Evolutionary conservation across 2,329 filamentous ascomycete species (phyloP).

Genomic region (Stagonosporopsis chrysanthemi): DNA sequence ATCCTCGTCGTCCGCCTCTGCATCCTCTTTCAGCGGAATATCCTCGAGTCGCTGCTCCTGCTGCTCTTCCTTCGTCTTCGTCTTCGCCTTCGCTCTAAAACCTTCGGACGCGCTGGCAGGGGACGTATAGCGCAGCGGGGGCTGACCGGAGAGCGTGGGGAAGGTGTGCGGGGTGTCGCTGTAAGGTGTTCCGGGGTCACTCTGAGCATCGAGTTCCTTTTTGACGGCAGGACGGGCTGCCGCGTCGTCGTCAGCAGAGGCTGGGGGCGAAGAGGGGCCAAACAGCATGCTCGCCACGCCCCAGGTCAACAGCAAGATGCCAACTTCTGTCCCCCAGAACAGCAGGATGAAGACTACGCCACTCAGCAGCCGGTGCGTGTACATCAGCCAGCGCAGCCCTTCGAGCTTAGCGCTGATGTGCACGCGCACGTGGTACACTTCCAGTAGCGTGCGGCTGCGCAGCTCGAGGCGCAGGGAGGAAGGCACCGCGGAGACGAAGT

Average conservation of each 20-base stretch:
- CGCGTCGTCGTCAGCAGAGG: neutral
- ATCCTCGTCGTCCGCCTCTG: slow-evolving; percentile 55
- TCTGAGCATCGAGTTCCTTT: slow-evolving; percentile 15
- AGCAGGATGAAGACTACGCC: slow-evolving; percentile 71
- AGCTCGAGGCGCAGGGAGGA: slow-evolving; percentile 69
- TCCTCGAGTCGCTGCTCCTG: slow-evolving; percentile 24
- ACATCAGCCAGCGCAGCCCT: slow-evolving; percentile 80
- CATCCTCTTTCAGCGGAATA: slow-evolving; percentile 36
- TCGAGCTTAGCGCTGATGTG: slow-evolving; percentile 76
- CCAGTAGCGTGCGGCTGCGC: slow-evolving; percentile 72
- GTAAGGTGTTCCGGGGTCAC: slow-evolving; percentile 27
- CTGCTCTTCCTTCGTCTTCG: slow-evolving; percentile 34
- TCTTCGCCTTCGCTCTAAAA: neutral
- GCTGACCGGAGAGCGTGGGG: slow-evolving; percentile 56
- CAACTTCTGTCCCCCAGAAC: slow-evolving; percentile 81
- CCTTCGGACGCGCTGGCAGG: slow-evolving; percentile 4
- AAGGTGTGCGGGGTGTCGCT: slow-evolving; percentile 59
- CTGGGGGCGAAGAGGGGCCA: neutral
- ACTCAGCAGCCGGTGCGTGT: slow-evolving; percentile 75
- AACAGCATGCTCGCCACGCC: slow-evolving; percentile 58
- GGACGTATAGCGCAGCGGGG: slow-evolving; percentile 50
- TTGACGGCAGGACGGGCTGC: slow-evolving; percentile 1
- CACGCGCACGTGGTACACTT: slow-evolving; percentile 76
- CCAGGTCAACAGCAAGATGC: slow-evolving; percentile 73
- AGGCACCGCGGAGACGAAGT: slow-evolving; percentile 68